phyloP scores from a whole-genome alignment of 164 flowering plant genomes.

The Vitis labrusca region DNA sequence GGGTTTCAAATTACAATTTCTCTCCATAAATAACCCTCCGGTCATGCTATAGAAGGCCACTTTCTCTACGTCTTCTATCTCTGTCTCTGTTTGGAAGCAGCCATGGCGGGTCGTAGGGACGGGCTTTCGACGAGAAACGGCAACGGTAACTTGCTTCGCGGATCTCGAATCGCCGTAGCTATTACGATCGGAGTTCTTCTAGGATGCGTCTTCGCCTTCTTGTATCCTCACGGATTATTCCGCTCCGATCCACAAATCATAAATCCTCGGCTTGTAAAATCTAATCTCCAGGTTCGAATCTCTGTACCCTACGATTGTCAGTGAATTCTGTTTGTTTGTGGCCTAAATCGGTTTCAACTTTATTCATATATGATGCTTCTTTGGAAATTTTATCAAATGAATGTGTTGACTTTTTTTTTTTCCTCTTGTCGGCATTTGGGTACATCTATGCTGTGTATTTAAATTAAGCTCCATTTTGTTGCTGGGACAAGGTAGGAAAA shows the following conservation, averaged over 20 bases:
- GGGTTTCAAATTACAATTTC: no score
- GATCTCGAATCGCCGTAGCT: constrained; percentile 58
- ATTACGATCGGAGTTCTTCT: constrained; percentile 61
- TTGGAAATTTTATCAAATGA: background rate
- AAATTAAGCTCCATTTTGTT: background rate
- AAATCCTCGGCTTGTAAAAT: constrained; percentile 21
- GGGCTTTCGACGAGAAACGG: constrained; percentile 40
- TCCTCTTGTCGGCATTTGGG: background rate
- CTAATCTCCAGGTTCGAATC: constrained; percentile 42
- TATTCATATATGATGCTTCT: background rate
- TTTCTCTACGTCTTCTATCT: no score
- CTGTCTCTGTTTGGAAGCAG: background rate
- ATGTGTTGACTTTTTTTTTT: constrained; percentile 1
- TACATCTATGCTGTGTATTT: no score
- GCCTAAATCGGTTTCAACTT: background rate
- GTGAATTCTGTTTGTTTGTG: background rate
- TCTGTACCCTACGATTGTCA: background rate
- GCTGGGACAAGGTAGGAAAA: background rate
- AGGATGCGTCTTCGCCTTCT: constrained; percentile 75
- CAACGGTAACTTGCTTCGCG: constrained; percentile 37
- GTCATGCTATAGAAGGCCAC: no score
- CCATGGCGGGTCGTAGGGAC: constrained; percentile 68
- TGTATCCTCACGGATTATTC: constrained; percentile 71
- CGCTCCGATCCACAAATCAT: constrained; percentile 19
- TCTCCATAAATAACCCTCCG: no score